A percentile compares a stretch with the other conserved stretches of the same genome.
These are phyloP conservation scores for Botrytis porri DNA, from an alignment of 2,329 filamentous ascomycete genomes.

Conservation along the genomic window DNA sequence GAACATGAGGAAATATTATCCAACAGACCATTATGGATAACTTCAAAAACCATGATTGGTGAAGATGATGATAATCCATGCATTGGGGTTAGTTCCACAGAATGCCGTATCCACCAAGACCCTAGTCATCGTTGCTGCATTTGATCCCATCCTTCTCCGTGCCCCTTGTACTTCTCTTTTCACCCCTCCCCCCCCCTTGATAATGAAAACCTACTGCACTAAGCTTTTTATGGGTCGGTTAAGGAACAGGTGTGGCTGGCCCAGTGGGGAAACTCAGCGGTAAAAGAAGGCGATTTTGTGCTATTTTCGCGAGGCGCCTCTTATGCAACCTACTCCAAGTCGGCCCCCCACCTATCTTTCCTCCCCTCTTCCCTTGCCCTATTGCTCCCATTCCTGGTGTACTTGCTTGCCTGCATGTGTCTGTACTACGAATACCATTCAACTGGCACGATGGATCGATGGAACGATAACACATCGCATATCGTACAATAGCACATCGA, in stretches of 20 bases:
- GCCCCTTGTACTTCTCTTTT: conserved; percentile 1
- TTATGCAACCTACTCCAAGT: conserved; percentile 34
- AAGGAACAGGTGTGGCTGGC: conserved; percentile 26
- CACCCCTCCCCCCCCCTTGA: conserved; percentile 7
- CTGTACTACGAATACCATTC: conserved; percentile 10
- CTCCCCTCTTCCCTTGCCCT: neutral
- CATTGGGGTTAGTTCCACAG: conserved; percentile 1
- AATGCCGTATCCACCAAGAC: neutral
- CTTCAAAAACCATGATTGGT: neutral
- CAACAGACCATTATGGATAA: conserved; percentile 2
- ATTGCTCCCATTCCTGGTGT: conserved; percentile 22
- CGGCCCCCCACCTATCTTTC: conserved; percentile 30
- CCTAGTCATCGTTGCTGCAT: neutral
- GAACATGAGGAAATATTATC: conserved; percentile 4
- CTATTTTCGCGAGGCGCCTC: conserved; percentile 39
- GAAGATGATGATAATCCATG: neutral
- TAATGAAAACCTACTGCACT: neutral
- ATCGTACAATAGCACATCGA: conserved; percentile 15
- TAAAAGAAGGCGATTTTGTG: conserved; percentile 19
- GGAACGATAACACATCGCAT: conserved; percentile 10
- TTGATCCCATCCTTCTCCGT: conserved; percentile 15
- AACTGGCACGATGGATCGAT: conserved; percentile 11
- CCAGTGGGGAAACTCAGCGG: conserved; percentile 27
- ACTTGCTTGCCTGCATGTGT: conserved; percentile 1
- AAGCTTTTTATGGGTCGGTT: conserved; percentile 17